Conservation (phyloP, 306 rosid species). For the Vigna radiata region DNA sequence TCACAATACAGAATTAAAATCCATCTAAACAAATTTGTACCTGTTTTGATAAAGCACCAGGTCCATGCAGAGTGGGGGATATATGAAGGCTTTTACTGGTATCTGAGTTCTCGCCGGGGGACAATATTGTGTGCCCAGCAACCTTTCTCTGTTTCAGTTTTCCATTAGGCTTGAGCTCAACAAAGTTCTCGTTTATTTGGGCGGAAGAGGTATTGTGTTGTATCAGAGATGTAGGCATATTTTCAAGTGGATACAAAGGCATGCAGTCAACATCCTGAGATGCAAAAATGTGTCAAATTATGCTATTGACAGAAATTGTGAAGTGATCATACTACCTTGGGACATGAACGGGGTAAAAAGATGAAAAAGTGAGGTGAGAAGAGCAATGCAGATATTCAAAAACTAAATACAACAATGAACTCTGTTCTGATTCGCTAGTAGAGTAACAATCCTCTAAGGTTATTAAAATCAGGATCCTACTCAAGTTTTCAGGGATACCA, state of each 20-base stretch:
- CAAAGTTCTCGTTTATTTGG: slow-evolving; percentile 55
- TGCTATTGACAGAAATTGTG: slow-evolving; percentile 33
- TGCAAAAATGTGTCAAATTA: slow-evolving; percentile 37
- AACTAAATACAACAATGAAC: slow-evolving; percentile 29
- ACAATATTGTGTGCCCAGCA: slow-evolving; percentile 55
- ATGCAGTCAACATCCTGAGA: slow-evolving; percentile 95
- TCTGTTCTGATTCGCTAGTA: slow-evolving; percentile 25
- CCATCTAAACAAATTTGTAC: slow-evolving; percentile 56
- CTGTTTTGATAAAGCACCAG: slow-evolving; percentile 60
- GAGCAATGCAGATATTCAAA: slow-evolving; percentile 30
- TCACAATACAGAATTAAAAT: slow-evolving; percentile 36
- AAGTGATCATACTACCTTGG: slow-evolving; percentile 11
- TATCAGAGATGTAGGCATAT: slow-evolving; percentile 68
- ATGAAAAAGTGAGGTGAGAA: slow-evolving; percentile 32
- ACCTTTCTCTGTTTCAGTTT: slow-evolving; percentile 56
- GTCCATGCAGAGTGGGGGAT: slow-evolving; percentile 55
- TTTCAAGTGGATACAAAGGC: slow-evolving; percentile 86
- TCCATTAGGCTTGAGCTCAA: slow-evolving; percentile 61
- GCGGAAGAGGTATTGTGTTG: slow-evolving; percentile 52
- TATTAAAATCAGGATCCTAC: slow-evolving; percentile 13
- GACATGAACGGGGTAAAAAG: slow-evolving; percentile 16
- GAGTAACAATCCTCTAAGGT: slow-evolving; percentile 24
- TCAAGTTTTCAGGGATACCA: slow-evolving; percentile 12
- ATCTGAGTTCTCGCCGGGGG: slow-evolving; percentile 53
- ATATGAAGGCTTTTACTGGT: slow-evolving; percentile 51